Evolutionary conservation across 495 filamentous ascomycete species (phyloP).

Genomic region (Aspergillus hancockii): DNA sequence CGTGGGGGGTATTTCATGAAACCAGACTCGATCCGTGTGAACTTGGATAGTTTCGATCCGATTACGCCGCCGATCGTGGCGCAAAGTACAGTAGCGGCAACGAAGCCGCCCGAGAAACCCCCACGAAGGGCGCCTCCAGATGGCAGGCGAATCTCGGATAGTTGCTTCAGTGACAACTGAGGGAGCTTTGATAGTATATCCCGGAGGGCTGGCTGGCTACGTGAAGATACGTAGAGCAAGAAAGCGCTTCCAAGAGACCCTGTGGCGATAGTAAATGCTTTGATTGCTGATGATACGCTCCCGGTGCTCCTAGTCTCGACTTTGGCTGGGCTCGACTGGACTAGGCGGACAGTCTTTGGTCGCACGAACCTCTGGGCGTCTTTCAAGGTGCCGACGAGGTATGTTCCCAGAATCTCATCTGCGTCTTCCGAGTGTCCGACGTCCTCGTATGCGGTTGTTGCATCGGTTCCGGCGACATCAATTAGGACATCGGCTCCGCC

Average conservation of each 20-base stretch:
- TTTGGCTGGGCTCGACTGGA: slow-evolving; percentile 22
- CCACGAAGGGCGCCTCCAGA: slow-evolving; percentile 12
- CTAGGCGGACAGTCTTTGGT: slow-evolving; percentile 30
- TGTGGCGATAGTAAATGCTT: neutral
- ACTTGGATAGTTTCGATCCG: slow-evolving; percentile 24
- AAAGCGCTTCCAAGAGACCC: slow-evolving; percentile 2
- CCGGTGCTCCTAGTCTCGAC: neutral
- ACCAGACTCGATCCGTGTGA: slow-evolving; percentile 34
- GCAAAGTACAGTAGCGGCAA: slow-evolving; percentile 31
- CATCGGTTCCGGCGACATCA: slow-evolving; percentile 54
- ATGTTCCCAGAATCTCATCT: slow-evolving; percentile 4
- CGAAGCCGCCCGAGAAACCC: slow-evolving; percentile 37
- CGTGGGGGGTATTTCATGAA: slow-evolving; percentile 44
- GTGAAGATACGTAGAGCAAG: neutral
- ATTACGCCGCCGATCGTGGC: slow-evolving; percentile 24
- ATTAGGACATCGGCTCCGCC: slow-evolving; percentile 50
- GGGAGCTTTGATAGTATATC: neutral
- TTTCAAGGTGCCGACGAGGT: slow-evolving; percentile 32
- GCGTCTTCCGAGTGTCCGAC: slow-evolving; percentile 45
- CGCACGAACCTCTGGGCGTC: slow-evolving; percentile 28
- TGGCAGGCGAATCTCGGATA: slow-evolving; percentile 20
- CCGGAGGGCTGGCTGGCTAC: neutral
- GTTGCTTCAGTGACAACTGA: slow-evolving; percentile 18
- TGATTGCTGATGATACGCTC: neutral
- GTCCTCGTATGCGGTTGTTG: slow-evolving; percentile 52